Evolutionary conservation across 164 flowering plant species (phyloP), one percentile per base, ranked within the genome.

Genomic region (Umbilicus rupestris): DNA sequence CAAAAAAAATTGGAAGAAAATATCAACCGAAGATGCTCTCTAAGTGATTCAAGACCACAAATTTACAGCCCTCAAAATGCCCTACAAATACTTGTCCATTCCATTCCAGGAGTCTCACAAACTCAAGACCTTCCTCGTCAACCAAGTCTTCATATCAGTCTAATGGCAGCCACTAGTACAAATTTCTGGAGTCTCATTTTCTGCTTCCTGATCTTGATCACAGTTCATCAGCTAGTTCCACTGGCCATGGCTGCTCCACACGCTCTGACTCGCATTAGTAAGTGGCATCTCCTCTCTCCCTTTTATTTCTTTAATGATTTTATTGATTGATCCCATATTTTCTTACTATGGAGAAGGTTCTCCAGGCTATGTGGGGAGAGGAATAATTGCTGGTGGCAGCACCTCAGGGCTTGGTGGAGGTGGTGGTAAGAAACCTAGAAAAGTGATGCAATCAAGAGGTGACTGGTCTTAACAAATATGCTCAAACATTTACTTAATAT

Each of bases 201-300:
- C 39, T 60, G 37, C 64, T 30, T 60, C 64, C 22, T 31, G 39
- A 31, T 60, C 39, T 31, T 60, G n/a, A 12, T 60, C 39, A 60
- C 64, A 28, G 22, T 31, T 29, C 37, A 12, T 29, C 64, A 30
- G 39, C 39, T 30, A 17, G 41, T 60, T 17, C 64, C 64, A 30
- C 64, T 8, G 15, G 37, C 39, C 64, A 19, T 31, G 20, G 39
- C 39, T 31, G 41, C 64, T 1, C 39, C 20, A 60, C 39, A 31
- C 8, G 22, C 37, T 15, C 39, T 22, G 57, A 50, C 57, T 20
- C 57, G 57, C 41, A 16, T 35, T 5, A 31, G 37, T 60, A 60
- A 60, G 64, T 20, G 11, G 0, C 2, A 19, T 20, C 17, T 31
- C 20, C 22, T 17, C 22, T 35, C 10, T 22, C 4, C 14, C 1